Conservation (phyloP, 257 asterid species). For the Eucommia ulmoides region DNA sequence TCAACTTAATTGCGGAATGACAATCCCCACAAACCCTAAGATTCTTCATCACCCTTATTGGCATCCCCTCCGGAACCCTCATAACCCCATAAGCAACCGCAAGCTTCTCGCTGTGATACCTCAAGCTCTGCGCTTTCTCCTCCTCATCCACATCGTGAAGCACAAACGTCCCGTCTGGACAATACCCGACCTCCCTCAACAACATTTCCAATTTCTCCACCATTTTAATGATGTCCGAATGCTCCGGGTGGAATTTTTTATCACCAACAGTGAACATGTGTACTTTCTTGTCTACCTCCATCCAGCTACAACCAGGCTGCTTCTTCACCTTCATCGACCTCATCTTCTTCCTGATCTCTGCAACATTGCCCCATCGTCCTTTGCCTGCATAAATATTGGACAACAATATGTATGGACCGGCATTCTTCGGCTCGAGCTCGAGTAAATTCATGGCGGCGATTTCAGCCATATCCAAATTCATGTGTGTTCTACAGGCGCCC, state of each 20-base stretch:
- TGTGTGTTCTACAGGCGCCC: constrained; percentile 64
- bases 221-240: constrained; percentile 25
- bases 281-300: constrained; percentile 56
- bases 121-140: constrained; percentile 15
- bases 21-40: too few relatives aligned
- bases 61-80: constrained; percentile 38
- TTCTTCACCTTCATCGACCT: constrained; percentile 40
- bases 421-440: constrained; percentile 48
- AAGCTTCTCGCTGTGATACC: constrained; percentile 56
- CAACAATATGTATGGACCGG: constrained; percentile 57
- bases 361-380: constrained; percentile 61
- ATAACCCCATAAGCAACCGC: constrained; percentile 62
- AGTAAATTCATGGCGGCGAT: constrained; percentile 53
- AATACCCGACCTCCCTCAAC: constrained; percentile 49
- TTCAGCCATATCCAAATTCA: constrained; percentile 53
- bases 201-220: constrained; percentile 19
- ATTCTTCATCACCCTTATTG: not conserved
- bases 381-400: constrained; percentile 57
- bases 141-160: constrained; percentile 62
- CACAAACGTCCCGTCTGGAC: constrained; percentile 39
- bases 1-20: constrained; percentile 45
- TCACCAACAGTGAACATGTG: constrained; percentile 59
- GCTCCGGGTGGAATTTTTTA: constrained; percentile 34
- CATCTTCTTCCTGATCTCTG: constrained; percentile 44
- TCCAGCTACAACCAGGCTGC: constrained; percentile 80